A percentile compares a stretch with the other conserved stretches of the same genome.
These are phyloP conservation scores for Talaromyces nanjingensis DNA, from an alignment of 495 filamentous ascomycete species.

Conservation along the genomic window DNA sequence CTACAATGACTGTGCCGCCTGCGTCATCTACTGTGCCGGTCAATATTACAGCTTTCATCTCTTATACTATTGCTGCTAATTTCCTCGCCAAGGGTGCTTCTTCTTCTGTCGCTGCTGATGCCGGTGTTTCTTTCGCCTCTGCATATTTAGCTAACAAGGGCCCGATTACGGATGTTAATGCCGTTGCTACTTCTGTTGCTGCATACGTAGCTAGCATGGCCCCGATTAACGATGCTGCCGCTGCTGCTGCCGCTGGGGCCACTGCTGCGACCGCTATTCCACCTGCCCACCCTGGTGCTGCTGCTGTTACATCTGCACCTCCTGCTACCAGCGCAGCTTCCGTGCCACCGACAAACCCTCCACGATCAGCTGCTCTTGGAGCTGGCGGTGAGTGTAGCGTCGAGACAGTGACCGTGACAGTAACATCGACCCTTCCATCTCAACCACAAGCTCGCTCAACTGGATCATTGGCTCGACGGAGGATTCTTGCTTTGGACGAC, in stretches of 20 bases:
- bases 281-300: background rate
- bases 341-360: background rate
- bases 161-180: too few species aligned
- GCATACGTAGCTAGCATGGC: too few species aligned
- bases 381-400: background rate
- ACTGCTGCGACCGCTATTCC: background rate
- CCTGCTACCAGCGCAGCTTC: background rate
- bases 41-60: background rate
- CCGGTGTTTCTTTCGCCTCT: background rate
- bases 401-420: background rate
- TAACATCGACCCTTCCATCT: constrained; percentile 1
- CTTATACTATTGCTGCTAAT: background rate
- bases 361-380: background rate
- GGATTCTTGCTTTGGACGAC: background rate
- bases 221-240: background rate
- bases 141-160: background rate
- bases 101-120: background rate
- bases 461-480: background rate
- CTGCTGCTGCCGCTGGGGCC: background rate
- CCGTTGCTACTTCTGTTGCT: too few species aligned
- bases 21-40: background rate
- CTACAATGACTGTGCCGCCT: background rate
- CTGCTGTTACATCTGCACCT: background rate
- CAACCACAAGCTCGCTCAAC: background rate
- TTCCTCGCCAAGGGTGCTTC: background rate